Conservation (phyloP, 192 early-diverging fungal species). For the Umbelopsis sp. region DNA sequence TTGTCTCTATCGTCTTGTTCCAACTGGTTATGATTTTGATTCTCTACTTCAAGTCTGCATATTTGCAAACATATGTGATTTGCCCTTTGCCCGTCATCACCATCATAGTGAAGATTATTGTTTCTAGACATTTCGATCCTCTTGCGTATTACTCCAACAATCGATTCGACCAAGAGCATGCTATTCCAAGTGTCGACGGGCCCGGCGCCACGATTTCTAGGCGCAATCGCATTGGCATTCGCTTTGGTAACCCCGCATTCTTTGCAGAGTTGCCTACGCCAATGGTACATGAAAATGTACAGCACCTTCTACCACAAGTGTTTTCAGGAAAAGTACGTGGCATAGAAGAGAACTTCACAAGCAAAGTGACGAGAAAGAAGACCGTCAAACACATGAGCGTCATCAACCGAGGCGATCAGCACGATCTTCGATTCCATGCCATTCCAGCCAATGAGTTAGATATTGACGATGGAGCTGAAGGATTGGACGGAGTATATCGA, state of each 20-base stretch:
- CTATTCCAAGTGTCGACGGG: conserved; percentile 42
- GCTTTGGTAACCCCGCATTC: conserved; percentile 71
- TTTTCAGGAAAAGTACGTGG: conserved; percentile 50
- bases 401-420: conserved; percentile 17
- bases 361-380: conserved; percentile 34
- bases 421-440: conserved; percentile 38
- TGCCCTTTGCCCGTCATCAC: conserved; percentile 68
- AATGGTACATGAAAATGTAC: conserved; percentile 67
- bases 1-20: conserved; percentile 65
- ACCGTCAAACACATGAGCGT: conserved; percentile 32
- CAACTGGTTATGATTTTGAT: conserved; percentile 69
- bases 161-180: background rate
- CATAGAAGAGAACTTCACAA: conserved; percentile 25
- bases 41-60: conserved; percentile 51
- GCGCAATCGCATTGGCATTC: conserved; percentile 45
- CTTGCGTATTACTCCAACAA: conserved; percentile 55
- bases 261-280: conserved; percentile 63
- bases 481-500: conserved; percentile 31
- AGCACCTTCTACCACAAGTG: conserved; percentile 65
- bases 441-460: conserved; percentile 39
- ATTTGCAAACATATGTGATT: conserved; percentile 48
- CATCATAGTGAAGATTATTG: conserved; percentile 51
- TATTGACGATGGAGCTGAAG: conserved; percentile 38
- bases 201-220: conserved; percentile 2
- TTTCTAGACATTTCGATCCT: conserved; percentile 49